Percentiles rank a stretch among this genome's conserved stretches.
Conservation (phyloP, 2,329 filamentous ascomycete species). For the Fusarium sp. region DNA sequence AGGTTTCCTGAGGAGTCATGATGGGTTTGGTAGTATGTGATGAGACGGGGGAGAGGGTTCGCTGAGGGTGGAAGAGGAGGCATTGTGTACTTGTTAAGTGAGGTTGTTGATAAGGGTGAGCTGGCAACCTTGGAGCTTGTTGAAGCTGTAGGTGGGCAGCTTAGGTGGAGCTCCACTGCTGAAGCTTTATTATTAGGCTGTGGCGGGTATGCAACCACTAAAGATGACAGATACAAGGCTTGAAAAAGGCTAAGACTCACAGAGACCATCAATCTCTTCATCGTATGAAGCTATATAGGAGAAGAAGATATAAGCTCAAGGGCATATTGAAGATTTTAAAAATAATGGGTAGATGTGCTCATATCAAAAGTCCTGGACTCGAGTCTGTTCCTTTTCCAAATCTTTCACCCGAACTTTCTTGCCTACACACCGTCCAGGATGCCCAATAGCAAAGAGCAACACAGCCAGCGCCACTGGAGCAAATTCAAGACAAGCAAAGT, state of each 20-base stretch:
- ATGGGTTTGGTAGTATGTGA: slow-evolving; percentile 67
- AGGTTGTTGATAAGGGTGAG: slow-evolving; percentile 7
- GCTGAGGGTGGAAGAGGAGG: slow-evolving; percentile 46
- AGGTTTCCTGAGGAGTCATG: slow-evolving; percentile 57
- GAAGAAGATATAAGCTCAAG: not conserved
- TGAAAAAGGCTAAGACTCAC: not conserved
- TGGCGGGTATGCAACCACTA: slow-evolving; percentile 24
- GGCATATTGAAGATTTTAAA: too few species aligned
- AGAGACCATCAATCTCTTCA: not conserved
- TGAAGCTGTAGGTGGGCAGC: not conserved
- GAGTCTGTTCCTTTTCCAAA: slow-evolving; percentile 30
- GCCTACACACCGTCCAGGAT: slow-evolving; percentile 46
- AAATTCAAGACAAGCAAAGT: slow-evolving; percentile 66
- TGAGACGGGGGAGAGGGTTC: slow-evolving; percentile 57
- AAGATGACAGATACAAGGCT: not conserved
- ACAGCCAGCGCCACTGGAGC: slow-evolving; percentile 63
- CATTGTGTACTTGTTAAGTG: slow-evolving; percentile 36
- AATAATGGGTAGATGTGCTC: not conserved
- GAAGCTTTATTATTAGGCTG: slow-evolving; percentile 1
- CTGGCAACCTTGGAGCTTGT: not conserved
- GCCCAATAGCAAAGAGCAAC: slow-evolving; percentile 53
- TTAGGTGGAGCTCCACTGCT: slow-evolving; percentile 12
- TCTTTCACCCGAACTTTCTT: slow-evolving; percentile 36
- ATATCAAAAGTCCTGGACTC: slow-evolving; percentile 27
- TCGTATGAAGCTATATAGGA: not conserved